phyloP scores from a whole-genome alignment of 768 basidiomycete genomes.

The Dendrothele bispora region DNA sequence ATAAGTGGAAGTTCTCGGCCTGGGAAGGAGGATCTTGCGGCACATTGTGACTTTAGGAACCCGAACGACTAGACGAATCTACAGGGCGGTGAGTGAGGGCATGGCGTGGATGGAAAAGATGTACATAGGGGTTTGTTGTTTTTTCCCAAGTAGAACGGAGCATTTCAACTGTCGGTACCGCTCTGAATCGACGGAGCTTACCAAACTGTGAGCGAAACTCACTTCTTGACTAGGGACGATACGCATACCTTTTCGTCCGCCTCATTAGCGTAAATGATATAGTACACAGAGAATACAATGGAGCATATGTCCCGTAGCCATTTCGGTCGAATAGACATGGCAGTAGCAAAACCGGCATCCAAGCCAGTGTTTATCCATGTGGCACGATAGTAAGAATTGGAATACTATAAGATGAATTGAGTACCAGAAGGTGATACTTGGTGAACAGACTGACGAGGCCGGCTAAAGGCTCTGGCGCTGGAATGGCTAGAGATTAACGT shows the following conservation, averaged over 20 bases:
- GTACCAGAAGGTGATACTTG: conserved; percentile 3
- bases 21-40: conserved; percentile 78
- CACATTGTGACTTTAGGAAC: conserved; percentile 63
- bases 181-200: conserved; percentile 88
- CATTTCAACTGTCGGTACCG: conserved; percentile 95
- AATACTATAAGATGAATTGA: conserved; percentile 56
- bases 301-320: conserved; percentile 90
- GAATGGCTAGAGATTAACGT: conserved; percentile 6
- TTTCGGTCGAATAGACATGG: conserved; percentile 88
- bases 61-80: conserved; percentile 70
- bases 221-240: neutral
- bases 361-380: conserved; percentile 93
- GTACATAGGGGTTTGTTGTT: conserved; percentile 87
- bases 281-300: conserved; percentile 84
- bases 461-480: conserved; percentile 92
- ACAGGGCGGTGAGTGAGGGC: conserved; percentile 5
- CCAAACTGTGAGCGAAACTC: neutral
- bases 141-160: conserved; percentile 97
- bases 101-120: conserved; percentile 18
- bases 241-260: conserved; percentile 91
- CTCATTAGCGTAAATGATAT: conserved; percentile 82
- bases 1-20: conserved; percentile 75
- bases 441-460: conserved; percentile 59
- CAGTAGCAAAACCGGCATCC: conserved; percentile 97
- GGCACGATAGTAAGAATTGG: conserved; percentile 90